Base-by-base conservation (phyloP, 129 eudicot genomes). In the Centella asiatica region DNA sequence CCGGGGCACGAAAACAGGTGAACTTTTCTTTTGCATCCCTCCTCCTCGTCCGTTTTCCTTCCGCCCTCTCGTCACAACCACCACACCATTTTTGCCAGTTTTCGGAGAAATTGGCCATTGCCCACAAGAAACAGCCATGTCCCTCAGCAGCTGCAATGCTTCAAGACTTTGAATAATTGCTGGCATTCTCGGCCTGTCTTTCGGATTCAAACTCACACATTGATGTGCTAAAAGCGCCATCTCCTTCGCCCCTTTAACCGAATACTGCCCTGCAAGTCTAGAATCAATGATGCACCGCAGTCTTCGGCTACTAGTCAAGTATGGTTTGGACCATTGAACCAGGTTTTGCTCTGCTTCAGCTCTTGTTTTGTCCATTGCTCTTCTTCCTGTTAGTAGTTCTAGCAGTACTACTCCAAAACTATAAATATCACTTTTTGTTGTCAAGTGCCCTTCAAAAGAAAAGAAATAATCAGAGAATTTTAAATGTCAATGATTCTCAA, bases 401-500 rank as follows among this genome's bases (percentile, higher is more conserved):
- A 87, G 71, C 27, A 93, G 69, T 12, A 93, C 99, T 4, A 93
- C 96, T 19, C 99, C 99, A 29, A 84, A 93, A 45, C 96, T 87
- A 65, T 93, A 93, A 42, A 93, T 82, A 59, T 93, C 96, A 56
- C 96, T 93, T 65, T 74, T 93, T 10, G 95, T 87, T 40, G 95
- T 87, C 66, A 93, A 75, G 58, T 93, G 99, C 19, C 98, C 98
- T 92, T 60, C 65, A 72, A 53, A 11, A 60, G 29, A 20, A 11
- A 11, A 31, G 62, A 2, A 37, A 12, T 5, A 27, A 17, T 14
- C 14, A 14, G 39, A 13, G 2, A 2, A 0, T 15, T 55, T 6
- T 15, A 34, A 53, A 24, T 27, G 19, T 1, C 1, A 19, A n/a
- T 32, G 4, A 0, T 22, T 57, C 44, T n/a, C 27, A 42, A 11